These are phyloP conservation scores for Penicillium psychrofluorescens DNA, from an alignment of 495 filamentous ascomycete genomes.

Conservation along the genomic window DNA sequence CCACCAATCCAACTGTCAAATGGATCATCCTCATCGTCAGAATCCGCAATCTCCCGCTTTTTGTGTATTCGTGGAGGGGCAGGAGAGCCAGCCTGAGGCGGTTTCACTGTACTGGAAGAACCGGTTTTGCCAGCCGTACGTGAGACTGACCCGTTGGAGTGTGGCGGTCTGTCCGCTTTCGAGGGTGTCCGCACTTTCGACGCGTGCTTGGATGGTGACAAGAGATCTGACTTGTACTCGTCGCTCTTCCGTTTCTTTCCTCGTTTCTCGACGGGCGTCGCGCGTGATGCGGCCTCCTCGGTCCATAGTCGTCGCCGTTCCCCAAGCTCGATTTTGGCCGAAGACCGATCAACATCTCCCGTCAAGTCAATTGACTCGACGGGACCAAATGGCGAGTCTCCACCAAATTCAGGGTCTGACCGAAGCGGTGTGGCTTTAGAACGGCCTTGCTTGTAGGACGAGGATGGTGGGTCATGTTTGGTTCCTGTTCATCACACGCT, in stretches of 20 bases:
- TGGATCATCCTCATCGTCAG: constrained; percentile 36
- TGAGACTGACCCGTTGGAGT: not conserved
- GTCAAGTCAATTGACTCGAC: constrained; percentile 70
- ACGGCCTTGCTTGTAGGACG: constrained; percentile 10
- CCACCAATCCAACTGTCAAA: constrained; percentile 16
- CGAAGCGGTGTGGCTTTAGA: constrained; percentile 15
- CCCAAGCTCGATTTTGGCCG: constrained; percentile 40
- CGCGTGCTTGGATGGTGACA: constrained; percentile 23
- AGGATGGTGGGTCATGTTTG: constrained; percentile 9
- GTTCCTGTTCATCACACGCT: not conserved
- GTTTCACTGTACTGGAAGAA: constrained; percentile 1
- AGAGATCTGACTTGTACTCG: constrained; percentile 48
- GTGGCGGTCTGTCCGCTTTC: not conserved
- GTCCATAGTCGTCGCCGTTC: constrained; percentile 51
- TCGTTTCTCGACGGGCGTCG: constrained; percentile 38
- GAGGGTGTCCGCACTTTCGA: constrained; percentile 16
- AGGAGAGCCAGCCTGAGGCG: not conserved
- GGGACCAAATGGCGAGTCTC: constrained; percentile 17
- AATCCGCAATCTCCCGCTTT: constrained; percentile 32
- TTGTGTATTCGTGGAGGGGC: constrained; percentile 3
- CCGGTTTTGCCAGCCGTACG: not conserved
- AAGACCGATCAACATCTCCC: constrained; percentile 40
- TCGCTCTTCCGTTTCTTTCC: constrained; percentile 70
- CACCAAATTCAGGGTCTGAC: constrained; percentile 9
- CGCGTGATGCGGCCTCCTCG: constrained; percentile 46